Percentiles rank a stretch among this genome's conserved stretches.
Evolutionary conservation across 139 green algal genomes (phyloP).

Genomic region (Chlamydomonas applanata): DNA sequence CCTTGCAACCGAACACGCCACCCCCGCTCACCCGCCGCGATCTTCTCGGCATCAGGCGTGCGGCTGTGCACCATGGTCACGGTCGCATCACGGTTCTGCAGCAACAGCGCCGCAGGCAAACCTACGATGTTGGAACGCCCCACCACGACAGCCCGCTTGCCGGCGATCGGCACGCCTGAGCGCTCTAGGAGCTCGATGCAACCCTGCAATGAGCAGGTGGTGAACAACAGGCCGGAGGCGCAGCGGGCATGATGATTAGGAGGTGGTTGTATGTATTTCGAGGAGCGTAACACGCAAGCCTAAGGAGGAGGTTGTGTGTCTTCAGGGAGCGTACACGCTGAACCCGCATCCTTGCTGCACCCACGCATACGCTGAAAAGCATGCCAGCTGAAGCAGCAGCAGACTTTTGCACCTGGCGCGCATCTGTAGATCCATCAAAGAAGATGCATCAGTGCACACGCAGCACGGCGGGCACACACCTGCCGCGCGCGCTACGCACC

Average conservation of each 20-base stretch:
- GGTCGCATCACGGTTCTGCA: constrained; percentile 68
- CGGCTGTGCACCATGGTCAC: constrained; percentile 80
- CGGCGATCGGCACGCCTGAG: constrained; percentile 42
- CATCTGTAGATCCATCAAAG: too few relatives aligned
- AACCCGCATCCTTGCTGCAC: background rate
- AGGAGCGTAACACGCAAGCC: background rate
- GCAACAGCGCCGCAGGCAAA: constrained; percentile 82
- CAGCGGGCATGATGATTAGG: too few relatives aligned
- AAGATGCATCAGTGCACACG: too few relatives aligned
- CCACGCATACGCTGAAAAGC: too few relatives aligned
- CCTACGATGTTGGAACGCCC: constrained; percentile 94
- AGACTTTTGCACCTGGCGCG: too few relatives aligned
- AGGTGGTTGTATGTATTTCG: too few relatives aligned
- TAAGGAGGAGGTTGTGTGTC: background rate
- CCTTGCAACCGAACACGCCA: background rate
- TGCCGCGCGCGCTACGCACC: constrained; percentile 4
- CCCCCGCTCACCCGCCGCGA: constrained; percentile 48
- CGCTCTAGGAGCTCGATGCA: constrained; percentile 94
- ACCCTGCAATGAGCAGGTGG: constrained; percentile 56
- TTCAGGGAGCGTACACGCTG: background rate
- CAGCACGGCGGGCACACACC: too few relatives aligned
- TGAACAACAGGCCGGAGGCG: too few relatives aligned
- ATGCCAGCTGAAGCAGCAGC: too few relatives aligned
- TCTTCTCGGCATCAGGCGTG: constrained; percentile 39
- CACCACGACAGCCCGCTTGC: constrained; percentile 84